Evolutionary conservation across 2,329 filamentous ascomycete species (phyloP), one percentile per base, ranked within the genome.

Genomic region (Fusarium denticulatum): DNA sequence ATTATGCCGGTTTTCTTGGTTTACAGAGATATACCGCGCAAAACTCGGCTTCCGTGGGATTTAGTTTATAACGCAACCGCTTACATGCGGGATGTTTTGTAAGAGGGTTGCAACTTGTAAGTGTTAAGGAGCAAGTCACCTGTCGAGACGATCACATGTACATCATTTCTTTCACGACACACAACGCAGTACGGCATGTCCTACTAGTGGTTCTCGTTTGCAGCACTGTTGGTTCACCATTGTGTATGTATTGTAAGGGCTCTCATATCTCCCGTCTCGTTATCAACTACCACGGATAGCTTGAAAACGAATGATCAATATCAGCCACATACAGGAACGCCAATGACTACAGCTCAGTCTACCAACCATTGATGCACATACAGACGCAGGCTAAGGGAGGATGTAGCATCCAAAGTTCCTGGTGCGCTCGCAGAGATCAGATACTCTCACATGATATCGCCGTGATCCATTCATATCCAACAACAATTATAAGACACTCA

Each of bases 91-190:
- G 47, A 39, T 26, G 43, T 28, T 55, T 16, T 40, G 50, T 37
- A 9, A 46, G n/a, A 34, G 37, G 59, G 36, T 18, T 64, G 45
- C 30, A 52, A 46, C 40, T 52, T 59, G 50, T 34, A 43, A 43
- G 26, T 46, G 58, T 64, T 26, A 46, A 64, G 58, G 39, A 20
- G 36, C 49, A 32, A 45, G 39, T 59, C 65, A 67, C 55, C 30
- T 28, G 50, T 59, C 24, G 13, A 52, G 20, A 36, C n/a, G 15
- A 53, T 69, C 67, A 69, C 65, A 59, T 42, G 67, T 40, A 34
- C 40, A 47, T 50, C 12, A 3, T 13, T 26, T 40, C 18, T 26
- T 55, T 43, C 52, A 26, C 39, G 37, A 16, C 37, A 32, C 26
- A 46, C n/a, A 32, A 37, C 26, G 43, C n/a, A n/a, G 45, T 30